These are phyloP conservation scores for Strigomonas culicis DNA, from an alignment of 208 protist genomes.

Conservation along the genomic window DNA sequence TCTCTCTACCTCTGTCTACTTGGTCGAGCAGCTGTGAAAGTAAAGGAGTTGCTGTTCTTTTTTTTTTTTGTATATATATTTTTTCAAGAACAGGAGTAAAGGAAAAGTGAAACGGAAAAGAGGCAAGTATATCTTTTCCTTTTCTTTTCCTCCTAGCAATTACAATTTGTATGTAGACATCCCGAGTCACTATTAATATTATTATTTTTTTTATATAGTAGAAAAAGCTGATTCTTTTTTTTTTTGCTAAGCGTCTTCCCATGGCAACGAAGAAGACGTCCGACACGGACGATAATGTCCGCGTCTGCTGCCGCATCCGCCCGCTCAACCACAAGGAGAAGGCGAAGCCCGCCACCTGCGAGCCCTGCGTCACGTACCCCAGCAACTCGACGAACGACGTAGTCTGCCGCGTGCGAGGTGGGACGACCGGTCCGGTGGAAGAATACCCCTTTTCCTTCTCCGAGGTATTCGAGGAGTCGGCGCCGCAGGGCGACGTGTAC, in stretches of 20 bases:
- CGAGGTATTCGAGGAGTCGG: constrained; percentile 41
- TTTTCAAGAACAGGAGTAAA: neutral
- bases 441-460: constrained; percentile 61
- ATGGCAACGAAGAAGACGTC: constrained; percentile 20
- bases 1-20: neutral
- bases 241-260: neutral
- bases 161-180: too few species aligned
- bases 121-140: constrained; percentile 16
- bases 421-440: neutral
- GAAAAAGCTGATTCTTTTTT: too few species aligned
- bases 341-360: constrained; percentile 1
- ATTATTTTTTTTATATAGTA: constrained; percentile 1
- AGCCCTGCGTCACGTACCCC: constrained; percentile 19
- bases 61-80: constrained; percentile 15
- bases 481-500: constrained; percentile 77
- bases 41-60: constrained; percentile 8
- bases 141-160: constrained; percentile 11
- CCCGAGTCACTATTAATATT: constrained; percentile 5
- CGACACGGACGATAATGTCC: constrained; percentile 29
- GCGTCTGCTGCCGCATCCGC: constrained; percentile 48
- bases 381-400: constrained; percentile 8
- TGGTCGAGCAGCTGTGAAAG: neutral
- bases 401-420: neutral
- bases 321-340: constrained; percentile 30
- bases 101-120: neutral